These are phyloP conservation scores for Dicorynia guianensis DNA, from an alignment of 306 rosid species.

Conservation along the genomic window DNA sequence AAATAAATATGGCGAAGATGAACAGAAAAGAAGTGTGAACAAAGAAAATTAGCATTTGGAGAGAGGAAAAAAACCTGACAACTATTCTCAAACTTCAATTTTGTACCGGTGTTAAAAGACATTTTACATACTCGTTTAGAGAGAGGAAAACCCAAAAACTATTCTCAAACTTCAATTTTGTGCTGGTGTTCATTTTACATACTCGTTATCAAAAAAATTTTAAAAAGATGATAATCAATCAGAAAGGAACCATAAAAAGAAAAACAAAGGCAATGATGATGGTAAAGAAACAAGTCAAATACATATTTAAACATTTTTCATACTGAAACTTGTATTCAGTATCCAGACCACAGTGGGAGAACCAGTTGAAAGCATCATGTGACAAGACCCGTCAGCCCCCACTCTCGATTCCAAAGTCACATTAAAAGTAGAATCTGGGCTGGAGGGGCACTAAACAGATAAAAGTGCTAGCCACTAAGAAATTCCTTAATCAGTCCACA, in stretches of 20 bases:
- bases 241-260: not conserved
- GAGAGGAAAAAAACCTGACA: not conserved
- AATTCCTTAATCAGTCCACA: slow-evolving; percentile 1
- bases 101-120: not conserved
- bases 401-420: not conserved
- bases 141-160: not conserved
- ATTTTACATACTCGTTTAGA: not conserved
- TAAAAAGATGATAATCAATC: not conserved
- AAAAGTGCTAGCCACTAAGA: not conserved
- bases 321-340: not conserved
- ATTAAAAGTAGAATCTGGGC: not conserved
- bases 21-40: not conserved
- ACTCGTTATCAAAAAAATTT: not conserved
- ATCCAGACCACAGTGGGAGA: not conserved
- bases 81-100: not conserved
- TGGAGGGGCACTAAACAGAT: not conserved
- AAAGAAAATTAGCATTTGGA: not conserved
- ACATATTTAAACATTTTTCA: not conserved
- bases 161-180: not conserved
- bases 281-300: not conserved
- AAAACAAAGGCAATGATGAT: not conserved
- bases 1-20: not conserved
- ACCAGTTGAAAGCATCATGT: not conserved
- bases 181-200: not conserved
- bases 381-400: slow-evolving; percentile 1